Evolutionary conservation across 2,329 filamentous ascomycete species (phyloP), one percentile per base, ranked within the genome.

Genomic region (Trichoderma breve): DNA sequence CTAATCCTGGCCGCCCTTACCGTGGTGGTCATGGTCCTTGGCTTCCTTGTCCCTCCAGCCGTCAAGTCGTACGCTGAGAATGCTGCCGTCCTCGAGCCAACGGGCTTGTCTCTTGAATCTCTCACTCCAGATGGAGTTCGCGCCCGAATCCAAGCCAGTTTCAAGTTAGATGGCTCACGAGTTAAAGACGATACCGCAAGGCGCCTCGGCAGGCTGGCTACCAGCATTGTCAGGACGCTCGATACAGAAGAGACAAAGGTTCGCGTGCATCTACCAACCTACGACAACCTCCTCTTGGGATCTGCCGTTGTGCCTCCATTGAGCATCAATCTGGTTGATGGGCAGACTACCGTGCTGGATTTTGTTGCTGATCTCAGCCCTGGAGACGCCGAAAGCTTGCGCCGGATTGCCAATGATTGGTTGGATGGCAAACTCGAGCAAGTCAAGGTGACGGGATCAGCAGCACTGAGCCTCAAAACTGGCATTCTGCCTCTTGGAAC

Each of bases 41-140:
- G 91, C 18, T 97, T 97, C 82, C 88, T 97, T 69, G 89, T 92
- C 0, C 95, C 95, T 2, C 90, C 92, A 18, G 89, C 91, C 8
- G 89, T 97, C 12, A 90, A 97, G 81, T 88, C 93, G 79, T 99
- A 99, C 81, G 93, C 92, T 63, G 92, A 95, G 81, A 87, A 95
- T 80, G 93, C 95, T 3, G 87, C 91, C 28, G 90, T 95, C 21
- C 88, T 99, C 75, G 90, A 95, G 78, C 93, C 96, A 2, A 94
- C 92, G 6, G 92, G 91, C 75, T 83, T 99, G 24, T 94, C 94
- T 2, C 90, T 99, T 73, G 92, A 96, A 77, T 93, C 92, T 2
- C 92, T 98, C 75, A 98, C 94, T 0, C 79, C 89, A 8, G 87
- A 91, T 72, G 95, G 96, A 14, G 88, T 98, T 9, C 89, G 88